These are phyloP conservation scores for Beverwykella pulmonaria DNA, from an alignment of 495 filamentous ascomycete species.

Conservation along the genomic window DNA sequence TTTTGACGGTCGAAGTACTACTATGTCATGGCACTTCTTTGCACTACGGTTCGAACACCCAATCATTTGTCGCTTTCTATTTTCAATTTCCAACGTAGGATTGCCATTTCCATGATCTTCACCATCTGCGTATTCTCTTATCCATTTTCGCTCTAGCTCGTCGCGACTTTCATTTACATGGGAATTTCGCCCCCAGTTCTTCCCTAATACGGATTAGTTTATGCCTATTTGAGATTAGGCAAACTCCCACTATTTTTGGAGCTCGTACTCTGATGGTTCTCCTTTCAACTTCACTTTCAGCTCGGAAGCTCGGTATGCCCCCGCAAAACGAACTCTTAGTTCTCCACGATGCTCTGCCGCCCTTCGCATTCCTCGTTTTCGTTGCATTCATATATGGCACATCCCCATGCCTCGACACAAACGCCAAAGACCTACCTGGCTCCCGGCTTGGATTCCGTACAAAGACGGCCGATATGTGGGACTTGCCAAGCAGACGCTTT, in stretches of 20 bases:
- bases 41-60: too few species aligned
- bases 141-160: background rate
- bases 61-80: too few species aligned
- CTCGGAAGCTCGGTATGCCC: conserved; percentile 17
- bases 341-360: background rate
- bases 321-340: conserved; percentile 7
- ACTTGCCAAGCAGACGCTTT: conserved; percentile 25
- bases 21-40: too few species aligned
- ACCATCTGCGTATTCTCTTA: background rate
- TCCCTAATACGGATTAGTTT: background rate
- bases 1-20: too few species aligned
- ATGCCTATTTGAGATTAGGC: background rate
- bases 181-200: background rate
- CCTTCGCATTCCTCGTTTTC: conserved; percentile 26
- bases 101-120: background rate
- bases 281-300: background rate
- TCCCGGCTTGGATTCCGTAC: conserved; percentile 23
- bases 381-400: conserved; percentile 12
- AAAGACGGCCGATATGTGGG: conserved; percentile 31
- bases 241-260: background rate
- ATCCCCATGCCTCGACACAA: conserved; percentile 23
- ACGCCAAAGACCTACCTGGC: conserved; percentile 30
- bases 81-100: too few species aligned
- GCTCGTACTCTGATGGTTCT: conserved; percentile 2
- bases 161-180: background rate